These are phyloP conservation scores for Chaetomium sp. DNA, from an alignment of 2,329 filamentous ascomycete genomes.

Conservation along the genomic window DNA sequence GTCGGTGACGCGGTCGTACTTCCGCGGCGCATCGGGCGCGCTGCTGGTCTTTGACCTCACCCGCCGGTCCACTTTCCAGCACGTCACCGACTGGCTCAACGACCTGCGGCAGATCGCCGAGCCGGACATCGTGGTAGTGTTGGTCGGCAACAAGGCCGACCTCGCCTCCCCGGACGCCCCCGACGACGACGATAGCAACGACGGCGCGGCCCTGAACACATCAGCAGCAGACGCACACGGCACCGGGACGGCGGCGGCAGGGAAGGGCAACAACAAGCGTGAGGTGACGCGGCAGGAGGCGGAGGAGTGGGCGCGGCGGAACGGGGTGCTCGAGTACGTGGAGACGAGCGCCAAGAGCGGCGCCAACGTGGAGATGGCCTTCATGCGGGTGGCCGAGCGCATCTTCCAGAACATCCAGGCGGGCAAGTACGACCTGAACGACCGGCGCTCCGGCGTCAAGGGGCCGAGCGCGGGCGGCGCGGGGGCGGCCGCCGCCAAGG, in stretches of 20 bases:
- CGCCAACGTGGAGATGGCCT: constrained; percentile 89
- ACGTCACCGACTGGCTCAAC: constrained; percentile 90
- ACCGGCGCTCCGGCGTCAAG: constrained; percentile 89
- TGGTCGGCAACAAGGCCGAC: constrained; percentile 96
- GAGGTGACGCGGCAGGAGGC: constrained; percentile 84
- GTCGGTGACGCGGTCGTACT: constrained; percentile 91
- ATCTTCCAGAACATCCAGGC: constrained; percentile 98
- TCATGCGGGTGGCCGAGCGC: constrained; percentile 88
- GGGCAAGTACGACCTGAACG: constrained; percentile 91
- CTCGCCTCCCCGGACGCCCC: constrained; percentile 55
- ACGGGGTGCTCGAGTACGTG: constrained; percentile 89
- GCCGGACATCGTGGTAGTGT: constrained; percentile 88
- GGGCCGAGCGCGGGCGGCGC: constrained; percentile 53
- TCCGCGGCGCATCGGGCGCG: constrained; percentile 71
- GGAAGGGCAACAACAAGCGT: constrained; percentile 61
- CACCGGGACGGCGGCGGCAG: constrained; percentile 30
- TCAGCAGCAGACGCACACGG: neutral
- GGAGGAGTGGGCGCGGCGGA: constrained; percentile 81
- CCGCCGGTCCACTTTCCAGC: constrained; percentile 78
- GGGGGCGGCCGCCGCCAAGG: constrained; percentile 34
- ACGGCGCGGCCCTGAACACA: neutral
- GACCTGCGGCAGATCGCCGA: constrained; percentile 95
- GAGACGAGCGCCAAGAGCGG: constrained; percentile 97
- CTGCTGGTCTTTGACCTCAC: constrained; percentile 95
- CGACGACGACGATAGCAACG: constrained; percentile 37